phyloP scores from a whole-genome alignment of 805 yeast genomes.

The Jamesozyma jinghongensis region DNA sequence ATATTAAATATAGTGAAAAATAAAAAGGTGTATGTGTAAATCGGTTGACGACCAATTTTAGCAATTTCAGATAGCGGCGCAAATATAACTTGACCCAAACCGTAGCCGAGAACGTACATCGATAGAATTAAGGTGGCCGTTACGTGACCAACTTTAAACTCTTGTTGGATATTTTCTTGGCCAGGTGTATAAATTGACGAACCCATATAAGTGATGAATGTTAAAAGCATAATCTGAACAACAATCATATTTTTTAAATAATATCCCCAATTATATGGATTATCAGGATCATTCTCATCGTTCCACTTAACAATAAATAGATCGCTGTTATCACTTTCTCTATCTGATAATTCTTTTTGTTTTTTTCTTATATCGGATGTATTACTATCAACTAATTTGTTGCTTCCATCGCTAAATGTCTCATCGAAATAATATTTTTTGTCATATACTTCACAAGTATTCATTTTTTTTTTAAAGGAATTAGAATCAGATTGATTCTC shows the following conservation, averaged over 20 bases:
- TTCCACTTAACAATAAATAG: conserved; percentile 16
- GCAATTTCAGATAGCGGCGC: conserved; percentile 51
- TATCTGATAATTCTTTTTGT: background rate
- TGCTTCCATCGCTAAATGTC: no score
- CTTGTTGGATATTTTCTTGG: conserved; percentile 32
- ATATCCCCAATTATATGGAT: conserved; percentile 49
- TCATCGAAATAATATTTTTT: no score
- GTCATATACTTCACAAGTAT: no score
- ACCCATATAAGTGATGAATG: conserved; percentile 47
- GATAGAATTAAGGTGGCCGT: conserved; percentile 43
- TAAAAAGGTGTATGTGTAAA: conserved; percentile 38
- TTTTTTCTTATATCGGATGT: background rate
- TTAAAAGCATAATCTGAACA: conserved; percentile 34
- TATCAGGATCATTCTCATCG: conserved; percentile 40
- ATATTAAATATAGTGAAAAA: conserved; percentile 43
- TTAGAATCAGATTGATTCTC: background rate
- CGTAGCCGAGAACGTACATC: conserved; percentile 49
- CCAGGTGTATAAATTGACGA: conserved; percentile 49
- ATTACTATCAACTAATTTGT: background rate
- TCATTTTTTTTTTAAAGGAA: background rate
- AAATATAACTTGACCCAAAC: conserved; percentile 49
- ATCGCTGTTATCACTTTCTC: conserved; percentile 10
- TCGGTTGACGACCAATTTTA: conserved; percentile 41
- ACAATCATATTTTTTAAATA: conserved; percentile 33
- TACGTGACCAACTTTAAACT: conserved; percentile 36